Evolutionary conservation across 352 stramenopile genomes (phyloP), one percentile per base, ranked within the genome.

Genomic region (Phytophthora brassicae): DNA sequence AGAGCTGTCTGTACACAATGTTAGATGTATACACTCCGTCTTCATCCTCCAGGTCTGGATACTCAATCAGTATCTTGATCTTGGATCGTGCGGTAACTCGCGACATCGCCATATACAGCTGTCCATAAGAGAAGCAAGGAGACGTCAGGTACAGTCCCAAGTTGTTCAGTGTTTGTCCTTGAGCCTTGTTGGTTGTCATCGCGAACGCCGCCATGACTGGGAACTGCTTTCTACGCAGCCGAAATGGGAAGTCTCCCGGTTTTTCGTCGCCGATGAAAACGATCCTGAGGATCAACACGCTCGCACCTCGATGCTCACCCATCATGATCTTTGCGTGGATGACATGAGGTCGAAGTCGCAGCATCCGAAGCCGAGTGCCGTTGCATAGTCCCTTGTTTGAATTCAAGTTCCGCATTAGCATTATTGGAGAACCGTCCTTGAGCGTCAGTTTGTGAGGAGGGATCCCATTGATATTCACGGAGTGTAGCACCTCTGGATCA

Each of bases 121-220:
- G 42, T 3, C 42, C 42, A 20, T 48, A 22, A 0, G 42, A 48
- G 9, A 48, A 48, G 22, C 42, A 48, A 12, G 42, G 42, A 12
- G 42, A 29, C 42, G 22, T 2, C 42, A 48, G 20, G 42, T 48
- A 33, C 11, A 48, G 42, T 35, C 17, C 26, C 45, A 52, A 22
- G 6, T 77, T 66, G 7, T 68, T 35, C 16, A 81, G 42, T 8
- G 72, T 73, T 52, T 76, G 69, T 14, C 62, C 62, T 58, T 81
- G 66, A 0, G 53, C 67, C 22, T 81, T 78, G 57, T 74, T 76
- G 35, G 74, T 75, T 0, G 66, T 78, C 69, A 78, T 78, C 0
- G 62, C 62, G 20, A 74, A 76, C 0, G 66, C 54, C 12, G 57
- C 24, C 20, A 66, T 19, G 1, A 81, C 49, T 0, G 64, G 63